Percentiles rank a stretch among this genome's conserved stretches.
These are phyloP conservation scores for Apiospora malaysiana DNA, from an alignment of 2,329 filamentous ascomycete species.

Conservation along the genomic window DNA sequence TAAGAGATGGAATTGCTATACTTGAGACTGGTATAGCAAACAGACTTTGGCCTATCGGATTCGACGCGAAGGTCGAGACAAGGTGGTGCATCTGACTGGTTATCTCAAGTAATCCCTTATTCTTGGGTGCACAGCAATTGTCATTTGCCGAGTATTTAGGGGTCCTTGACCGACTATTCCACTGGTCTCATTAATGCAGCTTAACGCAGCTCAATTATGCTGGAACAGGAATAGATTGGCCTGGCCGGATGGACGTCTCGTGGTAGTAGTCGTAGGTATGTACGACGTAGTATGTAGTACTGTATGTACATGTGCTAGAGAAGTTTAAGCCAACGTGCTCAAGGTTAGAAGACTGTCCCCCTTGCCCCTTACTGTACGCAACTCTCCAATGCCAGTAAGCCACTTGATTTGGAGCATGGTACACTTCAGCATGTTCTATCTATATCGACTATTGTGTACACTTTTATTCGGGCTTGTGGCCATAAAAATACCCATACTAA, in stretches of 20 bases:
- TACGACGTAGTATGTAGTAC: no score
- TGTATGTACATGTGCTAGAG: not conserved
- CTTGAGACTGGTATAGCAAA: not conserved
- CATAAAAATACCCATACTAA: not conserved
- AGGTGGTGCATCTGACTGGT: not conserved
- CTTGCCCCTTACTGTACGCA: not conserved
- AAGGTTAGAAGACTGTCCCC: not conserved
- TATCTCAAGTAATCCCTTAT: not conserved
- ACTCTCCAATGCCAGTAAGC: not conserved
- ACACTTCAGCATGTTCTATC: not conserved
- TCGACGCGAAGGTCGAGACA: no score
- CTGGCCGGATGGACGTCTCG: conserved; percentile 1
- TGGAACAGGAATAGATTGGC: conserved; percentile 14
- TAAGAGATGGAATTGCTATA: not conserved
- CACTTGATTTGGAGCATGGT: not conserved
- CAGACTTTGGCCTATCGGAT: not conserved
- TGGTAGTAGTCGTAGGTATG: not conserved
- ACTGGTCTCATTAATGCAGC: conserved; percentile 7
- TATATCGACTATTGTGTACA: conserved; percentile 1
- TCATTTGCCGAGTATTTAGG: not conserved
- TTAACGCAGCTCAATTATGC: conserved; percentile 9
- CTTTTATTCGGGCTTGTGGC: not conserved
- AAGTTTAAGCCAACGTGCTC: not conserved
- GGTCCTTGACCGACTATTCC: conserved; percentile 15
- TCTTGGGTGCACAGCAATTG: not conserved